A percentile compares a stretch with the other conserved stretches of the same genome.
Evolutionary conservation across 805 yeast species (phyloP).

Genomic region (Barnettozyma californica): DNA sequence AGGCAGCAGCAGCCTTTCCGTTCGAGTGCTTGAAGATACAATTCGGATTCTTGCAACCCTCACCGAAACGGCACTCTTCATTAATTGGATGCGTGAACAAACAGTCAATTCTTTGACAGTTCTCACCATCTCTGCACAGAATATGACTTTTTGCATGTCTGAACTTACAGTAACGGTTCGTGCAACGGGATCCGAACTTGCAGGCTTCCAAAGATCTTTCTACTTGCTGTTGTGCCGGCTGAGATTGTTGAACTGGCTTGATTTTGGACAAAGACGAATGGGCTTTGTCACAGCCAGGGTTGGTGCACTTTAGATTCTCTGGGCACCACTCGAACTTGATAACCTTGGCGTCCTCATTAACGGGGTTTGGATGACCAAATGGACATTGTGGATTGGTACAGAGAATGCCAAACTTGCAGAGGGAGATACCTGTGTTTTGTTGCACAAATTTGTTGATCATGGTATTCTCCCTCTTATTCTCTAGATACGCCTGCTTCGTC

Average conservation of each 20-base stretch:
- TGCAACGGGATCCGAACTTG: slow-evolving; percentile 71
- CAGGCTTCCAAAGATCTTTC: slow-evolving; percentile 74
- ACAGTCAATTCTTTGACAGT: slow-evolving; percentile 78
- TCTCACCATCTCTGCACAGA: slow-evolving; percentile 77
- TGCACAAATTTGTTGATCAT: slow-evolving; percentile 19
- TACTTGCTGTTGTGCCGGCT: slow-evolving; percentile 21
- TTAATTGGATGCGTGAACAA: slow-evolving; percentile 74
- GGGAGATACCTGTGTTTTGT: slow-evolving; percentile 43
- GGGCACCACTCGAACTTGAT: slow-evolving; percentile 71
- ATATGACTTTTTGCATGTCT: slow-evolving; percentile 76
- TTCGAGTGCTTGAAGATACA: slow-evolving; percentile 81
- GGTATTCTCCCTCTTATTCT: slow-evolving; percentile 30
- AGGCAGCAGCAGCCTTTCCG: slow-evolving; percentile 43
- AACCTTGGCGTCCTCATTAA: slow-evolving; percentile 69
- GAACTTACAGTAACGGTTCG: slow-evolving; percentile 71
- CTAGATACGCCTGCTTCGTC: slow-evolving; percentile 47
- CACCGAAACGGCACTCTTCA: slow-evolving; percentile 77
- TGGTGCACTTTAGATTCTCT: slow-evolving; percentile 57
- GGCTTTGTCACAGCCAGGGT: slow-evolving; percentile 61
- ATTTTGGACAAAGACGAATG: slow-evolving; percentile 73
- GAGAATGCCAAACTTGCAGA: slow-evolving; percentile 71
- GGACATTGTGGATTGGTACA: slow-evolving; percentile 81
- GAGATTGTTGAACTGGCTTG: slow-evolving; percentile 24
- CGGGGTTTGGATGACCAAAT: slow-evolving; percentile 89
- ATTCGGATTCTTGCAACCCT: slow-evolving; percentile 61